phyloP scores from a whole-genome alignment of 148 eudicot species.

The Agrostemma githago region DNA sequence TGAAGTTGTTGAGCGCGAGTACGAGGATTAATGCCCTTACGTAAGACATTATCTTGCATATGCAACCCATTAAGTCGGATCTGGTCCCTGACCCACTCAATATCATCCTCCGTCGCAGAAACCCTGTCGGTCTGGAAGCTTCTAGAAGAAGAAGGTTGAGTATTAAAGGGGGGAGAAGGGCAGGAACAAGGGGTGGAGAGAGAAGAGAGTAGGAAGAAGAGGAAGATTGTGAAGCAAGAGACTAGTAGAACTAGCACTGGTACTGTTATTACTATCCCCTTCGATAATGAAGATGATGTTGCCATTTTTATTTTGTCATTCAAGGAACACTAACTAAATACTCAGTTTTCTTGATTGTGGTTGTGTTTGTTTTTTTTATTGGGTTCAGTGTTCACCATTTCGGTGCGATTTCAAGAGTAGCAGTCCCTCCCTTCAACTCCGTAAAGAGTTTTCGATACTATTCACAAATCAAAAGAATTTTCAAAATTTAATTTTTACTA shows the following conservation, averaged over 20 bases:
- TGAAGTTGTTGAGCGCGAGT: conserved; percentile 77
- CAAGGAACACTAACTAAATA: neutral
- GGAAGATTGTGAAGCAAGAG: conserved; percentile 45
- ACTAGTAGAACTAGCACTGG: conserved; percentile 50
- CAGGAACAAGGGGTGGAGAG: conserved; percentile 41
- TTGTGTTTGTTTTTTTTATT: too few relatives aligned
- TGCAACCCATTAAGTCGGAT: conserved; percentile 68
- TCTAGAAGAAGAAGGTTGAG: conserved; percentile 5
- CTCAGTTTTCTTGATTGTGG: neutral
- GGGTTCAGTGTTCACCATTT: neutral
- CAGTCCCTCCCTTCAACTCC: too few relatives aligned
- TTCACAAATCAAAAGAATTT: too few relatives aligned
- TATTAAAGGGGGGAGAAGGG: conserved; percentile 25
- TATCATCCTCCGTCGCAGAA: conserved; percentile 52
- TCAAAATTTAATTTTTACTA: too few relatives aligned
- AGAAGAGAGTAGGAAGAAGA: conserved; percentile 61
- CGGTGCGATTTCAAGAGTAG: neutral
- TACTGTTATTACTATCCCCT: conserved; percentile 55
- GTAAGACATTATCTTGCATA: conserved; percentile 73
- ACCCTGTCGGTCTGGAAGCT: conserved; percentile 22
- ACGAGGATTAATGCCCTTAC: conserved; percentile 92
- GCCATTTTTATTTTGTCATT: neutral
- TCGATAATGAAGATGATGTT: conserved; percentile 27
- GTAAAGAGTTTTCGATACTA: too few relatives aligned
- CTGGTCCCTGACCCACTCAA: conserved; percentile 63